Evolutionary conservation across 2,329 filamentous ascomycete genomes (phyloP), one percentile per base, ranked within the genome.

Genomic region (Apiospora pterosperma): DNA sequence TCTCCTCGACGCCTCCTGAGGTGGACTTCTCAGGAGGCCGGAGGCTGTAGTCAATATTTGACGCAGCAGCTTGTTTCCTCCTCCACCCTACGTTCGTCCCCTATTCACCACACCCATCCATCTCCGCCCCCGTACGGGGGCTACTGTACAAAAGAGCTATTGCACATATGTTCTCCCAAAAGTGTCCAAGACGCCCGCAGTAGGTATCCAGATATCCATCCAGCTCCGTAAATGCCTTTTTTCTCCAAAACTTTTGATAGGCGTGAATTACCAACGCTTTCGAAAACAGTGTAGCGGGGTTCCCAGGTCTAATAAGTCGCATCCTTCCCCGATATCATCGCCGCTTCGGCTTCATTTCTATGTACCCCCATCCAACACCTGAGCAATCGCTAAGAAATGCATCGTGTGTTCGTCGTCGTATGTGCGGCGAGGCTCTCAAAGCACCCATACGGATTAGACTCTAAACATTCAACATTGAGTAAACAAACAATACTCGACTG

Each of bases 401-500:
- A 34, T 25, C 60, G 44, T 19, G 39, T 42, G 36, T 48, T 41
- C 38, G 39, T 62, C 25, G 39, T 42, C 39, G 39, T 48, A 62
- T 42, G 38, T 62, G 60, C 60, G 36, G 14, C 14, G 31, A 34
- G 38, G n/a, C 60, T 44, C 60, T 34, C 60, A 12, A 23, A 34
- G 38, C 38, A 34, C 31, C 23, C 25, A 62, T 44, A 44, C 38
- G 38, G 64, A 31, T 34, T 39, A 59, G 55, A 55, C 59, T 64
- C 36, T 58, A 63, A 44, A 36, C 38, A 59, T 55, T 55, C 25
- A 52, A n/a, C 38, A 41, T 61, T 61, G 31, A 48, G 59, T 41
- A 42, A 59, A 65, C 61, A 63, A 63, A 63, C 48, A 65, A 59
- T 65, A 63, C 36, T 41, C 59, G 36, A n/a, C 59, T 38, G 16